Evolutionary conservation across 257 asterid genomes (phyloP), one percentile per base, ranked within the genome.

Genomic region (Voacanga thouarsii): DNA sequence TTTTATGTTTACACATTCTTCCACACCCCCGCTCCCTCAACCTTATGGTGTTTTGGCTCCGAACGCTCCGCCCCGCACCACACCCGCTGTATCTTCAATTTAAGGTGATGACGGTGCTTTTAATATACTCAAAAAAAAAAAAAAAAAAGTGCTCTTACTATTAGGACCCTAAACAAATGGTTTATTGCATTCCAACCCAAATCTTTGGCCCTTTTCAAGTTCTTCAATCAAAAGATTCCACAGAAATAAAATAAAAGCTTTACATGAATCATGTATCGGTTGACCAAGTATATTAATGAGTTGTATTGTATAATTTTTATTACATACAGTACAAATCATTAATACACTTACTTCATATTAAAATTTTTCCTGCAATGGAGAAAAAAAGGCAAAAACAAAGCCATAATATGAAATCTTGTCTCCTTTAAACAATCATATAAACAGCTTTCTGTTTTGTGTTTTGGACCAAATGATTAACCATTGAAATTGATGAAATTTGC

Each of bases 381-480:
- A 81, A 85, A 79, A 81, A 75, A 76, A 60, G 83, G 37, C 73
- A 51, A 60, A 49, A 79, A 19, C 28, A 66, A 79, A 74, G 81
- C 28, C 72, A 49, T 37, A 9, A 45, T 67, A 33, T 60, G 76
- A 79, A 75, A 73, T 50, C 49, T 60, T 77, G 78, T 69, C 79
- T 57, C 72, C 30, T 71, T 78, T 85, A 82, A 77, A 74, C 61
- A 65, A 67, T 76, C 63, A 80, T 39, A 74, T 72, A 47, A 16
- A 68, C 19, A 68, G 61, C 63, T 68, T 61, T 61, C 53, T 37
- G 71, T 74, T 83, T 80, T 77, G 81, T 74, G 37, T 72, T 7
- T 77, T 63, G 39, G 87, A 80, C 82, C 80, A 83, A 80, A 83
- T 83, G 64, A 83, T 83, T 80, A 73, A 74, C 28, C 61, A 24